Percentiles rank a stretch among this genome's conserved stretches.
Evolutionary conservation across 75 land plant species (phyloP).

Genomic region (Cupressus sempervirens): DNA sequence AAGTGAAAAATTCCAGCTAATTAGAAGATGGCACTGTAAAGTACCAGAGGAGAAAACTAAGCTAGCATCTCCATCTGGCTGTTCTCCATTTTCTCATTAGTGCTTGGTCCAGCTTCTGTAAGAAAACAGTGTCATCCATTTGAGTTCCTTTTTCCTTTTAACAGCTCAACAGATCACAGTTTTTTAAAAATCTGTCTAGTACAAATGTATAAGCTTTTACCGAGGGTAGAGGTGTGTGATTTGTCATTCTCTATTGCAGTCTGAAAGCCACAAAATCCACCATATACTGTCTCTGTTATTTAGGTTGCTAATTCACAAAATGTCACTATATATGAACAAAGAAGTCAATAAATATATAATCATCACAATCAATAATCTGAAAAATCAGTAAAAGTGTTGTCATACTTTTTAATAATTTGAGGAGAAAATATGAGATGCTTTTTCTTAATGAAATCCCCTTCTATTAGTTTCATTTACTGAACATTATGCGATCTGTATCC

Average conservation of each 20-base stretch:
- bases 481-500: not conserved
- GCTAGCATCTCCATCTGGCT: conserved; percentile 46
- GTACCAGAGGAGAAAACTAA: not conserved
- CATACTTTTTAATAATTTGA: not conserved
- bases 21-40: not conserved
- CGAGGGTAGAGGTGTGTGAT: conserved; percentile 72
- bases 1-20: not conserved
- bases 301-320: not conserved
- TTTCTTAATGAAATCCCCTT: not conserved
- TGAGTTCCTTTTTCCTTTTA: conserved; percentile 85
- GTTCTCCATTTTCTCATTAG: conserved; percentile 77
- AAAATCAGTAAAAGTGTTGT: not conserved
- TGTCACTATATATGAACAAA: not conserved
- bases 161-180: conserved; percentile 79
- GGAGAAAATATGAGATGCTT: not conserved
- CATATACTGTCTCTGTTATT: conserved; percentile 76
- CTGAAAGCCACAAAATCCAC: conserved; percentile 92
- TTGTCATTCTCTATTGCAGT: conserved; percentile 67
- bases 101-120: conserved; percentile 74
- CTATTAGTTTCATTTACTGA: not conserved
- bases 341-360: not conserved
- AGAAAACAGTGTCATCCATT: conserved; percentile 55
- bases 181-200: conserved; percentile 89
- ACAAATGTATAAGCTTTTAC: conserved; percentile 76
- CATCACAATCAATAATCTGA: not conserved